Conservation (phyloP, 805 yeast species). For the Priceomyces haplophilus region DNA sequence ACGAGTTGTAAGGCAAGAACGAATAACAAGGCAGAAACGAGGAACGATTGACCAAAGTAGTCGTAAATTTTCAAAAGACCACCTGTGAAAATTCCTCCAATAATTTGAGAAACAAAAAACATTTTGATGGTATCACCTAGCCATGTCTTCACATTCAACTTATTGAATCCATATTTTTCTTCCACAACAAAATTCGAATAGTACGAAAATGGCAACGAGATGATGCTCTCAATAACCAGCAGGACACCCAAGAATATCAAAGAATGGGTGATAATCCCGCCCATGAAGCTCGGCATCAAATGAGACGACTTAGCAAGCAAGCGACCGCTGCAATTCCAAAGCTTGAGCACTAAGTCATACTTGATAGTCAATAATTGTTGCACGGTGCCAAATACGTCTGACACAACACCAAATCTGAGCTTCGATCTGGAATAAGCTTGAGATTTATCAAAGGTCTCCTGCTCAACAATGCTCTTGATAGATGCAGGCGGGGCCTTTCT, state of each 20-base stretch:
- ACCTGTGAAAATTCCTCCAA: conserved; percentile 73
- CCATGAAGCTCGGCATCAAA: conserved; percentile 35
- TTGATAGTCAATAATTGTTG: conserved; percentile 59
- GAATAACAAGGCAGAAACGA: conserved; percentile 74
- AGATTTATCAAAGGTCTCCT: conserved; percentile 71
- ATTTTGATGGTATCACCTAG: conserved; percentile 67
- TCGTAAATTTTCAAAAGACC: conserved; percentile 79
- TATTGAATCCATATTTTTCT: conserved; percentile 91
- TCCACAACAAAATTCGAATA: conserved; percentile 85
- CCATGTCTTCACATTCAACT: conserved; percentile 72
- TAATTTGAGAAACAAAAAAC: conserved; percentile 45
- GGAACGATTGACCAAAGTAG: conserved; percentile 74
- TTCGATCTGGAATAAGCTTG: conserved; percentile 80
- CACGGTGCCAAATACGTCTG: conserved; percentile 48
- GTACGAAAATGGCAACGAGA: conserved; percentile 66
- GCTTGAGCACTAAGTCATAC: conserved; percentile 47
- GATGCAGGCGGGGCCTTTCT: conserved; percentile 59
- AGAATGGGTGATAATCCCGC: conserved; percentile 70
- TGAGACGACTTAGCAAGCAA: conserved; percentile 50
- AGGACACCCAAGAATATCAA: conserved; percentile 55
- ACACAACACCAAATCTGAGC: conserved; percentile 60
- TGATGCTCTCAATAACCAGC: conserved; percentile 49
- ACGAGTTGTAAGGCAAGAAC: conserved; percentile 68
- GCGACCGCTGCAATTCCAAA: conserved; percentile 52
- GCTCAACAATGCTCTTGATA: conserved; percentile 64